Evolutionary conservation across 2,329 filamentous ascomycete species (phyloP).

Genomic region (Aspergillus nomiae): DNA sequence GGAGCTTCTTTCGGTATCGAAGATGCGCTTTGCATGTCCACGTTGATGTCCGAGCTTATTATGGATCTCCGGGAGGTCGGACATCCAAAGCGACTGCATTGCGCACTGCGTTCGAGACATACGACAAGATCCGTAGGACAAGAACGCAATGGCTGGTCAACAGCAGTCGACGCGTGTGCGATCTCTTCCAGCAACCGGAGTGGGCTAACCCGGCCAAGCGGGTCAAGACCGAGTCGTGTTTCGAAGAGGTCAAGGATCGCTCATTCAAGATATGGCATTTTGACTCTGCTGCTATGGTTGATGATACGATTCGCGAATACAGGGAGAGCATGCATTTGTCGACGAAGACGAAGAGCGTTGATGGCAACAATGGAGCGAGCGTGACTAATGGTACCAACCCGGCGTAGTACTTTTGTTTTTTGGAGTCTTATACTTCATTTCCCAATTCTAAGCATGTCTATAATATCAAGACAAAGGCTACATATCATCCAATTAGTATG

Average conservation of each 20-base stretch:
- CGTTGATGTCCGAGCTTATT: neutral
- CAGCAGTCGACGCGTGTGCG: neutral
- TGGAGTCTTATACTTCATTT: no score
- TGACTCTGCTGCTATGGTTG: neutral
- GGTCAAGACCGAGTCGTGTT: neutral
- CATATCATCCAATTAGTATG: no score
- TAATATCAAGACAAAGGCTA: no score
- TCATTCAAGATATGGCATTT: neutral
- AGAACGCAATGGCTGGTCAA: neutral
- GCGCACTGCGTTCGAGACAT: neutral
- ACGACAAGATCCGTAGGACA: neutral
- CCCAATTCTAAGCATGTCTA: no score
- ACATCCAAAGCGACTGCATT: neutral
- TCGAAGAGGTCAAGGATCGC: neutral
- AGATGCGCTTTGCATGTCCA: constrained; percentile 5
- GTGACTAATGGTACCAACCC: neutral
- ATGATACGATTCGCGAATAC: neutral
- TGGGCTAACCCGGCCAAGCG: neutral
- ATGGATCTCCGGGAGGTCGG: neutral
- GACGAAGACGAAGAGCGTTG: neutral
- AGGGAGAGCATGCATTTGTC: neutral
- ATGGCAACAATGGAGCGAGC: neutral
- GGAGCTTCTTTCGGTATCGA: constrained; percentile 12
- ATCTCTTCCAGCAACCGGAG: neutral
- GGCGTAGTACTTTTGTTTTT: no score